A percentile compares a stretch with the other conserved stretches of the same genome.
Evolutionary conservation across 768 basidiomycete genomes (phyloP).

Genomic region (Tubosaeta sp.): DNA sequence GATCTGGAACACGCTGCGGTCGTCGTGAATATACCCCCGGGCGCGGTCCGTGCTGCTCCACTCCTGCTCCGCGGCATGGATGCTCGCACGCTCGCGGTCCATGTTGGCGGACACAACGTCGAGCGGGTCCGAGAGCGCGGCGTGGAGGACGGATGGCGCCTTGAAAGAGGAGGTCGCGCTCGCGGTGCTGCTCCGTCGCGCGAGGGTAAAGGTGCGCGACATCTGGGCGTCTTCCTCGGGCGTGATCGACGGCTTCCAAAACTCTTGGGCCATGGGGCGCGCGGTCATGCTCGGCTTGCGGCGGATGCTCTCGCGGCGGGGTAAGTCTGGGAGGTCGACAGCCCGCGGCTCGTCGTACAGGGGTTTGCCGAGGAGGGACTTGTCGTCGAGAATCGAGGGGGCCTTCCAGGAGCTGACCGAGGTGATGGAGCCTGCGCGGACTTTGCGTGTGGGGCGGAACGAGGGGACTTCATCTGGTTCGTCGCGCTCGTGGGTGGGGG

Average conservation of each 20-base stretch:
- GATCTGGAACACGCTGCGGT: slow-evolving; percentile 1
- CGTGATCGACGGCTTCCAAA: slow-evolving; percentile 48
- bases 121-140: slow-evolving; percentile 32
- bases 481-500: slow-evolving; percentile 11
- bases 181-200: slow-evolving; percentile 45
- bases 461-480: slow-evolving; percentile 20
- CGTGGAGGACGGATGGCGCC: slow-evolving; percentile 37
- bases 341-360: slow-evolving; percentile 27
- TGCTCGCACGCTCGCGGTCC: slow-evolving; percentile 8
- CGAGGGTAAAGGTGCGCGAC: slow-evolving; percentile 40
- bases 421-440: slow-evolving; percentile 26
- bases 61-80: slow-evolving; percentile 25
- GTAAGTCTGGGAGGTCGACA: slow-evolving; percentile 8
- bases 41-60: slow-evolving; percentile 26
- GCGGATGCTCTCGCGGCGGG: slow-evolving; percentile 26
- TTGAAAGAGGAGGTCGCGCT: slow-evolving; percentile 43
- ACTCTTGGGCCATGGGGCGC: slow-evolving; percentile 37
- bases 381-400: slow-evolving; percentile 25
- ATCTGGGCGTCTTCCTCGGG: slow-evolving; percentile 41
- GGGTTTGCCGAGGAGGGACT: slow-evolving; percentile 19
- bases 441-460: slow-evolving; percentile 16
- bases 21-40: slow-evolving; percentile 16
- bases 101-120: slow-evolving; percentile 8
- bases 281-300: slow-evolving; percentile 33
- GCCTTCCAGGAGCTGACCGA: slow-evolving; percentile 27